phyloP scores from a whole-genome alignment of 495 filamentous ascomycete species.

The Daldinia decipiens region DNA sequence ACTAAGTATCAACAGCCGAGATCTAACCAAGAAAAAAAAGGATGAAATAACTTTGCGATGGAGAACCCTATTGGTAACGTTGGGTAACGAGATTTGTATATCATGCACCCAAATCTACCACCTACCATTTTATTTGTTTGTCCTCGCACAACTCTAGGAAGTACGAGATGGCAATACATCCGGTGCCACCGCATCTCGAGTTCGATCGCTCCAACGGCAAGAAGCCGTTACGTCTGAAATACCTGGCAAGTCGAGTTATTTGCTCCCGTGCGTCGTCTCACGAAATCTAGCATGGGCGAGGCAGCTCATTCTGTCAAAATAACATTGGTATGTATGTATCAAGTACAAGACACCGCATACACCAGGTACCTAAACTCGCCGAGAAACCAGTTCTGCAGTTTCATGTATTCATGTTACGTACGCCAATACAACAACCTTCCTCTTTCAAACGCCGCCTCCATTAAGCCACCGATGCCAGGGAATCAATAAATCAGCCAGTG shows the following conservation, averaged over 20 bases:
- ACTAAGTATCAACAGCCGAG: too few relatives aligned
- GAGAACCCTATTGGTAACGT: not conserved
- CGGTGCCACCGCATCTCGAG: not conserved
- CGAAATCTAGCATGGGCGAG: not conserved
- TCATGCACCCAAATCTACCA: not conserved
- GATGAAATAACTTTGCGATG: not conserved
- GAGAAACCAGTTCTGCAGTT: slow-evolving; percentile 1
- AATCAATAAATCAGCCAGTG: slow-evolving; percentile 3
- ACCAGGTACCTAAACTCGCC: too few relatives aligned
- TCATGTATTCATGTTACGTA: slow-evolving; percentile 14
- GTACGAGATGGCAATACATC: not conserved
- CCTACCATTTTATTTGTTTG: not conserved
- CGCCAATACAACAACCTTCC: not conserved
- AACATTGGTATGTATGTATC: too few relatives aligned
- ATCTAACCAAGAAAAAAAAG: too few relatives aligned
- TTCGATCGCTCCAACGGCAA: not conserved
- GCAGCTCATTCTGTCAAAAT: too few relatives aligned
- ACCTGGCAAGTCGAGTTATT: not conserved
- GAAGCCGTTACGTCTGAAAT: not conserved
- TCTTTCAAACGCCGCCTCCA: not conserved
- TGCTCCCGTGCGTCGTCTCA: not conserved
- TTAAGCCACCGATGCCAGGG: slow-evolving; percentile 1
- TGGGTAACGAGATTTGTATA: too few relatives aligned
- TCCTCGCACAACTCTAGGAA: not conserved
- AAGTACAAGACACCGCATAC: too few relatives aligned